phyloP scores from a whole-genome alignment of 2,329 filamentous ascomycete species.

The Pyricularia grisea region DNA sequence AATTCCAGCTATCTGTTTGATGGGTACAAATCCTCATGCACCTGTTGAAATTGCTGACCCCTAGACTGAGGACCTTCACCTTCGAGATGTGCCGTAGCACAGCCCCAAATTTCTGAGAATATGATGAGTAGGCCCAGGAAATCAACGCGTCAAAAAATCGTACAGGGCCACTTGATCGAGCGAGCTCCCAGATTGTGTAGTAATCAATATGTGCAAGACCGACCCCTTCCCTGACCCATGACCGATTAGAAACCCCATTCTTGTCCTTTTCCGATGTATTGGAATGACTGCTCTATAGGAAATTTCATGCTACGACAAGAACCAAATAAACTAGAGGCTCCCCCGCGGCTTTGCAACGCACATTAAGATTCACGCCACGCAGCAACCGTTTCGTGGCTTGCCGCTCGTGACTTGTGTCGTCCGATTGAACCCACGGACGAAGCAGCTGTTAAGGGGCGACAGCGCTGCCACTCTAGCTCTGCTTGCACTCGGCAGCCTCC shows the following conservation, averaged over 20 bases:
- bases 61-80: neutral
- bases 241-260: neutral
- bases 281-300: constrained; percentile 1
- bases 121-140: neutral
- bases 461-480: constrained; percentile 56
- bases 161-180: constrained; percentile 5
- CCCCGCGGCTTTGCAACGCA: neutral
- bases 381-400: neutral
- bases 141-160: constrained; percentile 3
- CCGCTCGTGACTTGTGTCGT: neutral
- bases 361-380: neutral
- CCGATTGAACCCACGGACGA: neutral
- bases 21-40: neutral
- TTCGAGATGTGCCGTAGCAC: neutral
- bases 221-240: neutral
- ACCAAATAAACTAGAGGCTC: neutral
- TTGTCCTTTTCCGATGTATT: constrained; percentile 4
- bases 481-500: constrained; percentile 92
- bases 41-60: neutral
- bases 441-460: neutral
- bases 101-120: neutral
- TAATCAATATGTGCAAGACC: neutral
- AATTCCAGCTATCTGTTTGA: neutral
- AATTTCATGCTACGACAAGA: constrained; percentile 11
- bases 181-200: constrained; percentile 1